Conservation (phyloP, 495 filamentous ascomycete species). For the Aspergillus cristatus region DNA sequence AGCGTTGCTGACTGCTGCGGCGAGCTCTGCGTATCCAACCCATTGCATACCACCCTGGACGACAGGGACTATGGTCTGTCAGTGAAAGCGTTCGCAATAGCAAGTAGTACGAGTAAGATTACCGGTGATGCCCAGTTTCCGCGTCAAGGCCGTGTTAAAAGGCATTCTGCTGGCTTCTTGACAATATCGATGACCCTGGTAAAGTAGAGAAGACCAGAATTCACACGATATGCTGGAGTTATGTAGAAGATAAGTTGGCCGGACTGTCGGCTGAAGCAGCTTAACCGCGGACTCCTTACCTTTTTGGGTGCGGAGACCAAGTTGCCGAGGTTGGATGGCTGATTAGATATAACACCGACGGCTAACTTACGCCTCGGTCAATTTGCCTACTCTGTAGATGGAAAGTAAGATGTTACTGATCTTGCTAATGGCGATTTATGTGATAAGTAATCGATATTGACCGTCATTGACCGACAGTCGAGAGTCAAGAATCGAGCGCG, state of each 20-base stretch:
- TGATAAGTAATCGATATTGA: too few relatives aligned
- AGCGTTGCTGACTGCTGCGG: slow-evolving; percentile 88
- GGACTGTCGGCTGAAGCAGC: not conserved
- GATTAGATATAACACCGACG: too few relatives aligned
- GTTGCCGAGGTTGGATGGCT: slow-evolving; percentile 27
- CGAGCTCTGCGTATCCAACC: slow-evolving; percentile 84
- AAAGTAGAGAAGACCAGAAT: not conserved
- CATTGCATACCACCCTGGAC: slow-evolving; percentile 98
- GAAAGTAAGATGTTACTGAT: too few relatives aligned
- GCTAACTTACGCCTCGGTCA: too few relatives aligned
- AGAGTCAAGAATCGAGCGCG: too few relatives aligned
- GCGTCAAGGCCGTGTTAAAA: slow-evolving; percentile 84
- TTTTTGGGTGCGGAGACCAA: slow-evolving; percentile 23
- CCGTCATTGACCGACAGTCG: too few relatives aligned
- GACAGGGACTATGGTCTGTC: slow-evolving; percentile 63
- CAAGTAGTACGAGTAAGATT: slow-evolving; percentile 12
- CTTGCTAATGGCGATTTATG: too few relatives aligned
- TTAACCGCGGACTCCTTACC: slow-evolving; percentile 24
- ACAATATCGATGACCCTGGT: not conserved
- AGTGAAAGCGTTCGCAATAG: slow-evolving; percentile 1
- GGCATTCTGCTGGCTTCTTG: slow-evolving; percentile 52
- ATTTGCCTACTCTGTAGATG: too few relatives aligned
- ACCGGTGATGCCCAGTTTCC: slow-evolving; percentile 80
- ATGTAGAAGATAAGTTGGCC: not conserved
- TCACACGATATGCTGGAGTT: too few relatives aligned